Percentiles rank a stretch among this genome's conserved stretches.
phyloP scores from a whole-genome alignment of 176 grass and related monocot species.

The Aegilops tauschii region DNA sequence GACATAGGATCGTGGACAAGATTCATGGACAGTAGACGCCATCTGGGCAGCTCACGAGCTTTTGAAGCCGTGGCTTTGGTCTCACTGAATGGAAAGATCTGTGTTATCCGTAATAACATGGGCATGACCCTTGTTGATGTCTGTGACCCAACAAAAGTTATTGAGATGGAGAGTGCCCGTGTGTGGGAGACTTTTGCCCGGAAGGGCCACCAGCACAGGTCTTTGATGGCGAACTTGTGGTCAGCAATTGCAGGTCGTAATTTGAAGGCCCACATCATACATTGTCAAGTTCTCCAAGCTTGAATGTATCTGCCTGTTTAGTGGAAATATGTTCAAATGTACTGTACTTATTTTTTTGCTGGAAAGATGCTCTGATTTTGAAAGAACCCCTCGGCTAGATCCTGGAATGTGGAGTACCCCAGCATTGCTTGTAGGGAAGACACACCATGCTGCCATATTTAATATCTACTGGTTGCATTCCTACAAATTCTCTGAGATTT shows the following conservation, averaged over 20 bases:
- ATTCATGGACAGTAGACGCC: slow-evolving; percentile 66
- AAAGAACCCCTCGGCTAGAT: not conserved
- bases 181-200: slow-evolving; percentile 66
- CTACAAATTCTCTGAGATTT: not conserved
- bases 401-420: not conserved
- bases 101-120: slow-evolving; percentile 86
- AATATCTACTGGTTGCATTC: not conserved
- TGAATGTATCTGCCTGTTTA: slow-evolving; percentile 25
- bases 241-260: slow-evolving; percentile 57
- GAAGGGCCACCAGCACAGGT: slow-evolving; percentile 57
- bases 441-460: not conserved
- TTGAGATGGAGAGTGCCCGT: slow-evolving; percentile 59
- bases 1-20: slow-evolving; percentile 60
- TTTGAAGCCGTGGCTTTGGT: slow-evolving; percentile 75
- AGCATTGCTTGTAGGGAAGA: not conserved
- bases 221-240: slow-evolving; percentile 78
- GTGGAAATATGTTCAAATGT: slow-evolving; percentile 12
- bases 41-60: slow-evolving; percentile 66
- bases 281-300: slow-evolving; percentile 89
- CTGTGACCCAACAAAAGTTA: slow-evolving; percentile 35
- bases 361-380: slow-evolving; percentile 11
- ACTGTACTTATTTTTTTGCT: not conserved
- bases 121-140: slow-evolving; percentile 77
- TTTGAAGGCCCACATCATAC: slow-evolving; percentile 63
- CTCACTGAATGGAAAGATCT: slow-evolving; percentile 66